Evolutionary conservation across 805 yeast species (phyloP).

Genomic region (Torulaspora delbrueckii): DNA sequence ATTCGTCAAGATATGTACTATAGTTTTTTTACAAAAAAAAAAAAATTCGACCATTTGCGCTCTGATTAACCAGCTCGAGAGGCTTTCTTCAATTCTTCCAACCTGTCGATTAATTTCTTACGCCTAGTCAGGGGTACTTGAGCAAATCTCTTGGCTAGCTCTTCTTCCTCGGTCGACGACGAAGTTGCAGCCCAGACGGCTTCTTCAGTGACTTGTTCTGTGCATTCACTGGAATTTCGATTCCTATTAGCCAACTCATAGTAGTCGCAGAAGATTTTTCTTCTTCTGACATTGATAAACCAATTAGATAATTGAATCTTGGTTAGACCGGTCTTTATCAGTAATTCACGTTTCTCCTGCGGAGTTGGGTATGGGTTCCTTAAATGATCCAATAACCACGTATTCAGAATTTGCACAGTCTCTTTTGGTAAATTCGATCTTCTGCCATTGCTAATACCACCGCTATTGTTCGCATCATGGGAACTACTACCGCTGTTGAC

Average conservation of each 20-base stretch:
- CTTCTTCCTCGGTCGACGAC: constrained; percentile 18
- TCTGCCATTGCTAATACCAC: constrained; percentile 31
- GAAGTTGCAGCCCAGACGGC: constrained; percentile 16
- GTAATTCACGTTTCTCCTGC: constrained; percentile 64
- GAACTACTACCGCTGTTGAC: not conserved
- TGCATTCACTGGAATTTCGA: constrained; percentile 7
- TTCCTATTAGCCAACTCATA: constrained; percentile 21
- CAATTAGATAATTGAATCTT: constrained; percentile 79
- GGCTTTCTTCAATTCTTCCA: constrained; percentile 31
- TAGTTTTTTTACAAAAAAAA: not conserved
- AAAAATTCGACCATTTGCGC: not conserved
- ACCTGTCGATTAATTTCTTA: constrained; percentile 34
- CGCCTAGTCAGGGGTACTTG: constrained; percentile 29
- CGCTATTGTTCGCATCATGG: not conserved
- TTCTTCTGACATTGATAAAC: constrained; percentile 82
- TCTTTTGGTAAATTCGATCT: constrained; percentile 76
- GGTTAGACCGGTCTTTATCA: constrained; percentile 69
- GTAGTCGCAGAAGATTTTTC: constrained; percentile 48
- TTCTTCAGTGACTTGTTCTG: constrained; percentile 13
- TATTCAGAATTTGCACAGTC: constrained; percentile 64
- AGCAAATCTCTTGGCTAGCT: constrained; percentile 25
- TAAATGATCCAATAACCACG: constrained; percentile 70
- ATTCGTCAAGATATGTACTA: constrained; percentile 6
- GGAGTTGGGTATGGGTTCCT: constrained; percentile 83
- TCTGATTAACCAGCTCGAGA: constrained; percentile 6